Evolutionary conservation across 208 protist genomes (phyloP).

Genomic region (Porcisia deanei): DNA sequence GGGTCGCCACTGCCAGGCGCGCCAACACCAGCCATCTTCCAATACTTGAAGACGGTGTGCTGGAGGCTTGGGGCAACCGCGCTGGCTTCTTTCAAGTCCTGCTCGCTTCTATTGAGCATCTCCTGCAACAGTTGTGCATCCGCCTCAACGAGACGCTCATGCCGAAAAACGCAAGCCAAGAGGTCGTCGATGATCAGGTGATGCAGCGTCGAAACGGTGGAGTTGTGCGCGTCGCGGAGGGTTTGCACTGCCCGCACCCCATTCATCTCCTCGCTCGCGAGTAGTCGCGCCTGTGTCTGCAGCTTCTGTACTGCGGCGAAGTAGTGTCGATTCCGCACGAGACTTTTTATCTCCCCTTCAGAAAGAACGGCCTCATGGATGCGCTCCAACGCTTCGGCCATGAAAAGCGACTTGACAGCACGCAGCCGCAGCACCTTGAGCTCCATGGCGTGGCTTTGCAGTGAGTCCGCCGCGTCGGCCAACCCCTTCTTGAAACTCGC

Average conservation of each 20-base stretch:
- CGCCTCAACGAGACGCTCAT: slow-evolving; percentile 59
- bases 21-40: slow-evolving; percentile 21
- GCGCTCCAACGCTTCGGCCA: slow-evolving; percentile 54
- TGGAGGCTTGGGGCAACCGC: slow-evolving; percentile 37
- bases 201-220: slow-evolving; percentile 57
- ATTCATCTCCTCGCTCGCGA: slow-evolving; percentile 43
- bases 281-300: slow-evolving; percentile 36
- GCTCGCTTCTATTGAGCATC: slow-evolving; percentile 50
- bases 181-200: slow-evolving; percentile 70
- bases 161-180: slow-evolving; percentile 74
- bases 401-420: slow-evolving; percentile 71
- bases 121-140: slow-evolving; percentile 60
- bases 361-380: slow-evolving; percentile 56
- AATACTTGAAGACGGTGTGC: slow-evolving; percentile 44
- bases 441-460: slow-evolving; percentile 75
- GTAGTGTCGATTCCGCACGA: slow-evolving; percentile 59
- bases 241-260: slow-evolving; percentile 56
- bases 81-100: slow-evolving; percentile 19
- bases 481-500: slow-evolving; percentile 72
- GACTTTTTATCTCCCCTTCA: slow-evolving; percentile 54
- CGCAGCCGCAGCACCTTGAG: slow-evolving; percentile 72
- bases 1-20: neutral
- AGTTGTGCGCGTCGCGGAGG: slow-evolving; percentile 60
- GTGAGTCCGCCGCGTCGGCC: slow-evolving; percentile 44
- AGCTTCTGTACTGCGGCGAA: slow-evolving; percentile 63